Base-by-base conservation (phyloP, 352 stramenopile species). In the Globisporangium ultimum region DNA sequence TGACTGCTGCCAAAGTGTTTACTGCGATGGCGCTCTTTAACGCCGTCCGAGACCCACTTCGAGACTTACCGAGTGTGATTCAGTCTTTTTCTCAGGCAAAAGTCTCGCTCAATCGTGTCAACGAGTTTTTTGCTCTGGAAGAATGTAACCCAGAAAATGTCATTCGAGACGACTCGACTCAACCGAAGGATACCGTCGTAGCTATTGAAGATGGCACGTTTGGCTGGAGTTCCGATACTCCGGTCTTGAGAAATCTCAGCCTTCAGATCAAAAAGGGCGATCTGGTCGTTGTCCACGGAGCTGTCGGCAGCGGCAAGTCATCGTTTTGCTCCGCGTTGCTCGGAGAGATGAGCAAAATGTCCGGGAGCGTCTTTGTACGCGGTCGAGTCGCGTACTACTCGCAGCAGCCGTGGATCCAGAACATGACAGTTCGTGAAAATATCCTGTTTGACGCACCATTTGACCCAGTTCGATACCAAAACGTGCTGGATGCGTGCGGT, bases 351-450 rank as follows among this genome's bases (percentile, higher is more conserved):
- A 69, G 85, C 61, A 64, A 67, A 36, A 24, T 52, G 13, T 17
- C 9, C 21, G 64, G 64, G 18, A 55, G 11, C 10, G 56, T 64
- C 20, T 63, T 71, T 55, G 61, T 68, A 3, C 21, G 59, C 8
- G 67, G 67, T 18, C 8, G 22, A 15, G 49, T 71, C 8, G 61
- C 62, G 43, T 89, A 88, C 62, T 86, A 72, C 45, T 66, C 79
- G 22, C 89, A 96, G 66, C 70, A 76, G 24, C 70, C 89, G 34
- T 97, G 94, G 70, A 97, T 98, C 42, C 78, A 97, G 61, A 97
- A 98, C 74, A 87, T 82, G 45, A 94, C 84, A 5, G 53, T 98
- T 2, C 70, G 75, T 15, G 83, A 96, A 48, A 98, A 98, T 64
- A 94, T 98, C 60, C 65, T 98, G 13, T 98, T 98, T 66, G 87